Evolutionary conservation across 441 rosid genomes (phyloP).

Genomic region (Omphalea diandra): DNA sequence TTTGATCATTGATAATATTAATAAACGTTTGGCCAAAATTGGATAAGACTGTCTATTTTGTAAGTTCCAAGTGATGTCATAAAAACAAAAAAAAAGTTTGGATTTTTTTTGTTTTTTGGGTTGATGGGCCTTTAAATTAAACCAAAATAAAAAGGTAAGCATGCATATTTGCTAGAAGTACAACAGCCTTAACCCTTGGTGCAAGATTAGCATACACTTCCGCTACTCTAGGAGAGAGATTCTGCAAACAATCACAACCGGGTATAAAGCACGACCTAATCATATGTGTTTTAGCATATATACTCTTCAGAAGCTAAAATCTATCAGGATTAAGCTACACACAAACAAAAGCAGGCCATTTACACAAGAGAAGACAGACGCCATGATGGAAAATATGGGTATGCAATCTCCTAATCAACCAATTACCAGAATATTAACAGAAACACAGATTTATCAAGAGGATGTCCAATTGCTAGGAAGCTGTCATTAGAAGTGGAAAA

Average conservation of each 20-base stretch:
- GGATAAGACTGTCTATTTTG: too few species aligned
- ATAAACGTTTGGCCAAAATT: too few species aligned
- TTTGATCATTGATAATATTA: too few species aligned
- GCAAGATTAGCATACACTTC: not conserved
- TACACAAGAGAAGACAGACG: not conserved
- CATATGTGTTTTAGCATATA: conserved; percentile 9
- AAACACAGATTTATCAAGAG: not conserved
- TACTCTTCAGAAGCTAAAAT: conserved; percentile 16
- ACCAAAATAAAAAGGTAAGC: too few species aligned
- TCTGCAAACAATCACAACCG: not conserved
- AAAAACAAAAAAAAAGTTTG: too few species aligned
- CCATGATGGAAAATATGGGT: not conserved
- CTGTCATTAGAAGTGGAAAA: not conserved
- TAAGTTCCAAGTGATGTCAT: too few species aligned
- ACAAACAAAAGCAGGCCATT: not conserved
- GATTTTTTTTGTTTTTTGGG: too few species aligned
- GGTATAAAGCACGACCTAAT: not conserved
- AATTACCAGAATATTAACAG: not conserved
- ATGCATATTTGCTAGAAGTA: too few species aligned
- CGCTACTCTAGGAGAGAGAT: not conserved
- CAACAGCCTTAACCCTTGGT: not conserved
- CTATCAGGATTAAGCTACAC: not conserved
- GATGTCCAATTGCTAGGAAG: not conserved
- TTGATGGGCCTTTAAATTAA: too few species aligned
- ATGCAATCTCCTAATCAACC: not conserved